phyloP scores from a whole-genome alignment of 495 filamentous ascomycete genomes.

The Xanthoparmelia taractica region DNA sequence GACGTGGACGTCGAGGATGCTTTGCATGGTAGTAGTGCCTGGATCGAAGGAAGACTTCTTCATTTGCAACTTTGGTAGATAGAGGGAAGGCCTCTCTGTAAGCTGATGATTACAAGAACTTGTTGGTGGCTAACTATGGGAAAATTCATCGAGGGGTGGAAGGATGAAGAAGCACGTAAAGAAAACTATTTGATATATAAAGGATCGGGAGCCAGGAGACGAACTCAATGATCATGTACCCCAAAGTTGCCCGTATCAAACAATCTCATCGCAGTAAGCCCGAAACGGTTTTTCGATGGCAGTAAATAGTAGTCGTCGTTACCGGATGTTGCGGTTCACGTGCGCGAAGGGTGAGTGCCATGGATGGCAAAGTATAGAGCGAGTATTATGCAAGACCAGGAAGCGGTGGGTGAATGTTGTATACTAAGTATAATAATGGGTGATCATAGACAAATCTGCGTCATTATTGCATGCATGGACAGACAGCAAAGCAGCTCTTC shows the following conservation, averaged over 20 bases:
- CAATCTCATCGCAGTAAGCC: neutral
- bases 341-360: neutral
- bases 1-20: neutral
- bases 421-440: neutral
- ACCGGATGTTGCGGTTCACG: neutral
- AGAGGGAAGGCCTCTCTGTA: neutral
- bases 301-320: neutral
- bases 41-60: neutral
- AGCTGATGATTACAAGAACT: neutral
- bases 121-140: neutral
- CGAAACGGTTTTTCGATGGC: neutral
- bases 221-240: neutral
- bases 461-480: neutral
- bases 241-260: neutral
- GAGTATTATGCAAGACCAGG: neutral
- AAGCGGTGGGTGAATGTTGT: neutral
- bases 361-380: neutral
- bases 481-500: neutral
- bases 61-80: neutral
- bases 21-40: neutral
- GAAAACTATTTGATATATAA: neutral
- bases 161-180: neutral
- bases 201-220: neutral
- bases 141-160: neutral
- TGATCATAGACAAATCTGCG: neutral